Evolutionary conservation across 208 protist genomes (phyloP).

Genomic region (Acanthamoeba castellanii): DNA sequence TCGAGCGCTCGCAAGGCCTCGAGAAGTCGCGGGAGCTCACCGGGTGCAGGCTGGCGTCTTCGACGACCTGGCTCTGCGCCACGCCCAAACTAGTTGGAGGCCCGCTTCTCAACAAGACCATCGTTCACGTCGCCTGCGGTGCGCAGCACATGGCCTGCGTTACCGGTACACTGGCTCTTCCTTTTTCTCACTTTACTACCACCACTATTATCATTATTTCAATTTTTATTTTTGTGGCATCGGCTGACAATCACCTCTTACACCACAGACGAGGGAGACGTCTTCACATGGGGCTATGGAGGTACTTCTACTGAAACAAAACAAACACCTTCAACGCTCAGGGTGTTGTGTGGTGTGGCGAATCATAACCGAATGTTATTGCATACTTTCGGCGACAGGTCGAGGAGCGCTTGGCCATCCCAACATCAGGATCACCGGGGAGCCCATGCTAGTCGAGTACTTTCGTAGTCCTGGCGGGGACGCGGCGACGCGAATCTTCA

Average conservation of each 20-base stretch:
- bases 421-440: not conserved
- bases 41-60: not conserved
- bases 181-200: too few species aligned
- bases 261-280: slow-evolving; percentile 18
- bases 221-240: not conserved
- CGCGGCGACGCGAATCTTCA: not conserved
- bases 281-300: slow-evolving; percentile 39
- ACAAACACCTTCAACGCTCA: not conserved
- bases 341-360: too few species aligned
- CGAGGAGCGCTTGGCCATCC: not conserved
- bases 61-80: not conserved
- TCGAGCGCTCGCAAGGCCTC: too few species aligned
- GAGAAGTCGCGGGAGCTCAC: not conserved
- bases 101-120: not conserved
- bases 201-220: not conserved
- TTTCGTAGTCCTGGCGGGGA: not conserved
- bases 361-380: not conserved
- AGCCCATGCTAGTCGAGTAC: not conserved
- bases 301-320: not conserved
- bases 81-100: not conserved
- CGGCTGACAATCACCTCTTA: too few species aligned
- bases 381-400: not conserved
- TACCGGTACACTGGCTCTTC: not conserved
- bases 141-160: slow-evolving; percentile 21
- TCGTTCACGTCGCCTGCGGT: slow-evolving; percentile 27